Evolutionary conservation across 106 monocot genomes (phyloP), one percentile per base, ranked within the genome.

Genomic region (Allium fistulosum): DNA sequence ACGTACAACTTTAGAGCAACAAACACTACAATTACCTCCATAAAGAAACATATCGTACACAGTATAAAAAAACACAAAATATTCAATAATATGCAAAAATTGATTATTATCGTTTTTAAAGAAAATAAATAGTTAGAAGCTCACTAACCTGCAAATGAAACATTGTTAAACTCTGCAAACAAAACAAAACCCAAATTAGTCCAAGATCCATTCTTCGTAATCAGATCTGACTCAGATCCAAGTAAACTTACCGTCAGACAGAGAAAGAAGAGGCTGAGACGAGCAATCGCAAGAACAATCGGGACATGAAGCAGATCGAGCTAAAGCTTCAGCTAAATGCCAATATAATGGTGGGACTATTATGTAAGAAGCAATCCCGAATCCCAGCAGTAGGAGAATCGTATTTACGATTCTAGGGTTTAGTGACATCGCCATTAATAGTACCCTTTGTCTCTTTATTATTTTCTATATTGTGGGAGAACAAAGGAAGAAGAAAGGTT

Each of bases 141-240:
- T 9, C 2, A 66, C 71, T 53, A 26, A 80, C 80, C 74, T 80
- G 74, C 61, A 10, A 80, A 71, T 46, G 80, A 63, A 18, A 71
- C 53, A 56, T 80, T 80, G 65, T 60, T 71, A 46, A 80, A 69
- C 18, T 75, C 80, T 80, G 80, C 80, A 75, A 71, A 75, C 9
- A 74, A 47, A 51, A 53, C 7, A 61, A 58, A 58, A 56, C 16
- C 9, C 12, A 61, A 22, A 8, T 69, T 47, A 26, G 28, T 22
- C 7, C 73, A 63, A 66, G 15, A 67, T 51, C 60, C 27, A 16
- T 37, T 53, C 8, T 46, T 26, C 11, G 45, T 37, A 14, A 62
- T 48, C 60, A 28, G 67, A 53, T 67, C 67, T 53, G 52, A 53
- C 6, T 7, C 49, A 26, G 60, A 37, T 60, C 62, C 26, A 46